Base-by-base conservation (phyloP, 495 filamentous ascomycete genomes). In the Filosporella fistucella region DNA sequence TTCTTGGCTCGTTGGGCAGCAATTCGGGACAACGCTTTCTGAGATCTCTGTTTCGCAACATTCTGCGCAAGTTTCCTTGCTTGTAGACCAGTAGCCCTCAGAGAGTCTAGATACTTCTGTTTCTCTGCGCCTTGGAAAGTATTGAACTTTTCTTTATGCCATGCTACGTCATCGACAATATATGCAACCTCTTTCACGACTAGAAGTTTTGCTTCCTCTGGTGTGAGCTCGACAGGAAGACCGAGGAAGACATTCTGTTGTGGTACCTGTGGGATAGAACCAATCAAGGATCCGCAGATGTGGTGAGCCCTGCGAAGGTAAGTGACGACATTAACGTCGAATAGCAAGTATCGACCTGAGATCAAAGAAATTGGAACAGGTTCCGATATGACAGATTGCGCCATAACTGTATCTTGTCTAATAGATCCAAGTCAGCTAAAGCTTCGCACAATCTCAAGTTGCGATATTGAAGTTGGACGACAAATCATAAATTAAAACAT, bases 241-340 rank as follows among this genome's bases (percentile, higher is more conserved):
- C 93, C 88, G 47, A 90, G 75, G 62, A 97, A 96, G 41, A 96
- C 75, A 71, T 96, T 98, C 64, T 98, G 93, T 56, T 91, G 88
- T 5, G 91, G 89, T 33, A 85, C 79, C 66, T 96, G 93, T 2
- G 94, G 89, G 32, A 96, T 80, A 2, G 85, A 87, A 33, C 93
- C 93, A 37, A 85, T 84, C 38, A 96, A 69, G 18, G 93, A 87
- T 41, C 90, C 89, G 57, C 87, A 88, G 58, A 96, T 94, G 63
- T 89, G 81, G 67, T 96, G 75, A 56, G 80, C 72, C 25, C 82
- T 80, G 51, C 93, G 84, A 49, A 95, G 70, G 68, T 88, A 81
- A 59, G 85, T 86, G 37, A 94, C 82, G 37, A 80, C 80, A 49
- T 91, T 78, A 59, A 87, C 78, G 61, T 91, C 89, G 70, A 94